Evolutionary conservation across 768 basidiomycete genomes (phyloP), one percentile per base, ranked within the genome.

Genomic region (Hypholoma fasciculare): DNA sequence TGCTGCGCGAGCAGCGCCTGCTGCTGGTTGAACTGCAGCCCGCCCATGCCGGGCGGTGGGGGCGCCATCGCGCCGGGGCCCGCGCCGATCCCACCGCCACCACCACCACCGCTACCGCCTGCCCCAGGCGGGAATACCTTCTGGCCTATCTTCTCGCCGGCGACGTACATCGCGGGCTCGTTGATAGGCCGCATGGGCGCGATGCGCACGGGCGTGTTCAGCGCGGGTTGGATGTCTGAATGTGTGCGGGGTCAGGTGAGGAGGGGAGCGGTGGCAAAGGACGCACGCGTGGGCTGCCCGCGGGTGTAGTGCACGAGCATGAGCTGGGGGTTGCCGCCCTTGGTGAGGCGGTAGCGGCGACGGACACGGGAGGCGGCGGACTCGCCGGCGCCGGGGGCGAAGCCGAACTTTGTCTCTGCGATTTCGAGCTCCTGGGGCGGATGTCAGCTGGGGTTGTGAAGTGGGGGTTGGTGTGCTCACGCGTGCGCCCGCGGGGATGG

Each of bases 241-340:
- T 54, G 49, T 14, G 36, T 42, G 44, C 19, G 48, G 5, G 51
- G 38, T 50, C 26, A 54, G 39, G 39, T 44, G 38, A 52, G 44
- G 52, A 49, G 61, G 52, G 53, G 51, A 50, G 49, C 52, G 50
- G 61, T 50, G 54, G 49, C 27, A 58, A 65, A 48, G 43, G 64
- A 81, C 89, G 71, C 69, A 92, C 90, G 80, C 47, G 80, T 76
- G 8, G 77, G 61, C 11, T 80, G 85, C 4, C 87, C 88, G 63
- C 89, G 83, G 30, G 83, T 78, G 67, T 93, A 94, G 65, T 94
- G 90, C 0, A 92, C 82, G 5, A 94, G 82, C 16, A 87, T 78
- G n/a, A 93, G 80, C 54, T 85, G 82, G 0, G 86, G 81, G 64
- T 90, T 84, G 0, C 90, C 89, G 27, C 89, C 90, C 67, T 89